phyloP scores from a whole-genome alignment of 2,329 filamentous ascomycete species.

The Microsporum audouinii region DNA sequence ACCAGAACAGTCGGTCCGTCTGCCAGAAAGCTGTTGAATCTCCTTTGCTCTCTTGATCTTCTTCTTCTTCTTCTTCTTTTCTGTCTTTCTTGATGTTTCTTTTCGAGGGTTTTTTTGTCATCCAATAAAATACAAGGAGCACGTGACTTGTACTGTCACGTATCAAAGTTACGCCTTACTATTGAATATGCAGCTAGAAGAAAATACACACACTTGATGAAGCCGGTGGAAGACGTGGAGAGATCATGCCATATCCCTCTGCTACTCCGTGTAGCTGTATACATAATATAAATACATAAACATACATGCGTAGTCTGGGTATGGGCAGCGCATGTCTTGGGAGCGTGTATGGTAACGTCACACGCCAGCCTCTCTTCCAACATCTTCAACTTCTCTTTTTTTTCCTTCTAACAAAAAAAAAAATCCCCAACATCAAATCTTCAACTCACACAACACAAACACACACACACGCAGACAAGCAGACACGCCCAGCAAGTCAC shows the following conservation, averaged over 20 bases:
- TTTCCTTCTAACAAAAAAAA: not conserved
- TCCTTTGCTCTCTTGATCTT: constrained; percentile 2
- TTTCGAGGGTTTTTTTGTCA: constrained; percentile 2
- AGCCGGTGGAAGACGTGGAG: too few relatives aligned
- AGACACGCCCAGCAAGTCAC: not conserved
- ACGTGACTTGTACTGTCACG: not conserved
- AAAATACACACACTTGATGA: too few relatives aligned
- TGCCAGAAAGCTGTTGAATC: too few relatives aligned
- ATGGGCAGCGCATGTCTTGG: not conserved
- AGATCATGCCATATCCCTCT: not conserved
- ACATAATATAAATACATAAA: too few relatives aligned
- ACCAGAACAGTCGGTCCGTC: not conserved
- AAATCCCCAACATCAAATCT: not conserved
- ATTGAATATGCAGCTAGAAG: too few relatives aligned
- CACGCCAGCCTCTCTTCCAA: not conserved
- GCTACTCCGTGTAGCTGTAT: not conserved
- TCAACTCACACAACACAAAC: not conserved
- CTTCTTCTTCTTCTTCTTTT: constrained; percentile 7
- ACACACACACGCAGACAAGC: not conserved
- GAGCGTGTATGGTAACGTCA: not conserved
- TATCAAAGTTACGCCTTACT: not conserved
- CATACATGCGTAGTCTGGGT: too few relatives aligned
- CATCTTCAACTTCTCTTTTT: constrained; percentile 2
- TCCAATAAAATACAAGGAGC: not conserved
- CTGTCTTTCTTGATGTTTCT: constrained; percentile 10